phyloP scores from a whole-genome alignment of 768 basidiomycete species.

The Leccinum aurantiacum region DNA sequence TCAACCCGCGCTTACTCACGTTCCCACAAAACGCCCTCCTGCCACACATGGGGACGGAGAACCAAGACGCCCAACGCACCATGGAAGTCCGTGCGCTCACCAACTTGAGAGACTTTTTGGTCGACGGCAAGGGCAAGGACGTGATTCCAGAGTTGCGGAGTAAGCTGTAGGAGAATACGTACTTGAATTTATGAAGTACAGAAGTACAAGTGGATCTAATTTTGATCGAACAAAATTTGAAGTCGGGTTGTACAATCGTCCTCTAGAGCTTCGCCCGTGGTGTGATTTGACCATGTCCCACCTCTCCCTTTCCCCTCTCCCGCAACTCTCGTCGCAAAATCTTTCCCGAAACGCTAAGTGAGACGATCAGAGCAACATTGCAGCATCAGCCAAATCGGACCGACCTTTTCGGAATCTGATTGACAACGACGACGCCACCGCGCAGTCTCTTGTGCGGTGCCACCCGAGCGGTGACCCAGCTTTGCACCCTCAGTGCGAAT shows the following conservation, averaged over 20 bases:
- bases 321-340: slow-evolving; percentile 80
- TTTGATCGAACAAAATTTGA: no score
- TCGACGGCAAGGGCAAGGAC: slow-evolving; percentile 62
- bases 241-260: not conserved
- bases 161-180: slow-evolving; percentile 15
- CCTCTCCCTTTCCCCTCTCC: slow-evolving; percentile 61
- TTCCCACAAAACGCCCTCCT: slow-evolving; percentile 83
- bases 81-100: slow-evolving; percentile 87
- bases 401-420: slow-evolving; percentile 39
- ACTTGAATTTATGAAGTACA: not conserved
- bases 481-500: slow-evolving; percentile 53
- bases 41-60: slow-evolving; percentile 92
- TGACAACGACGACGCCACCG: slow-evolving; percentile 66
- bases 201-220: not conserved
- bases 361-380: not conserved
- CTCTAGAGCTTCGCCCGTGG: slow-evolving; percentile 20
- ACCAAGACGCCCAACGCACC: slow-evolving; percentile 70
- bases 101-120: slow-evolving; percentile 72
- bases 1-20: slow-evolving; percentile 76
- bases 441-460: slow-evolving; percentile 76
- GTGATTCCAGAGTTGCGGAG: slow-evolving; percentile 55
- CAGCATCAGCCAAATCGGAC: not conserved
- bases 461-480: slow-evolving; percentile 70
- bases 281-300: slow-evolving; percentile 26
- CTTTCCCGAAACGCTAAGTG: slow-evolving; percentile 70